phyloP scores from a whole-genome alignment of 805 yeast genomes.

The Yarrowia sp. region DNA sequence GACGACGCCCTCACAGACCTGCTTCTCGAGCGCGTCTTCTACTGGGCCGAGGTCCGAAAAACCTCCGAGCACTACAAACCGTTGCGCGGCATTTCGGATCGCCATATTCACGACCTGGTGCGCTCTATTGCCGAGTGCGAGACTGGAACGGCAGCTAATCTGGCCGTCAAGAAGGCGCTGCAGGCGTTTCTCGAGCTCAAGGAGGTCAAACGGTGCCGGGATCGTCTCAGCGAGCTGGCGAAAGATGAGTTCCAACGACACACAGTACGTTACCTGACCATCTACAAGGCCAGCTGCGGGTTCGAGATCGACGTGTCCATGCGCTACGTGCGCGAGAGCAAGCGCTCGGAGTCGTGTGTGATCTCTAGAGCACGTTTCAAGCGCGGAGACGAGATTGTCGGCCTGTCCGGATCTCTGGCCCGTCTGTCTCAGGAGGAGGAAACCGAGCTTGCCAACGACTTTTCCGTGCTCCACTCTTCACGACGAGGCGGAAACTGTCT shows the following conservation, averaged over 20 bases:
- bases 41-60: conserved; percentile 38
- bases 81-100: conserved; percentile 32
- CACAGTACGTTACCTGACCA: conserved; percentile 40
- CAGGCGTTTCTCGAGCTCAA: conserved; percentile 35
- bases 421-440: conserved; percentile 41
- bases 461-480: conserved; percentile 45
- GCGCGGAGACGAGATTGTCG: conserved; percentile 40
- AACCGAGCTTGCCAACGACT: conserved; percentile 40
- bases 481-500: conserved; percentile 40
- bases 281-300: conserved; percentile 42
- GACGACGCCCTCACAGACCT: conserved; percentile 38
- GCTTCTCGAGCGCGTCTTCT: conserved; percentile 35
- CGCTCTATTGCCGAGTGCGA: conserved; percentile 6
- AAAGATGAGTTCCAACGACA: conserved; percentile 42
- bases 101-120: conserved; percentile 28
- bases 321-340: conserved; percentile 40
- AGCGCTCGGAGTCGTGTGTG: conserved; percentile 43
- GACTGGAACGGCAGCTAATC: neutral
- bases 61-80: conserved; percentile 31
- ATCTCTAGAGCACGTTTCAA: conserved; percentile 40
- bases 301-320: conserved; percentile 47
- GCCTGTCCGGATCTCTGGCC: conserved; percentile 43
- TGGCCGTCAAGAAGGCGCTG: conserved; percentile 32
- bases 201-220: conserved; percentile 36
- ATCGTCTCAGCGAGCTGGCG: conserved; percentile 32